Evolutionary conservation across 2,329 filamentous ascomycete species (phyloP), one percentile per base, ranked within the genome.

Genomic region (Nothopassalora personata): DNA sequence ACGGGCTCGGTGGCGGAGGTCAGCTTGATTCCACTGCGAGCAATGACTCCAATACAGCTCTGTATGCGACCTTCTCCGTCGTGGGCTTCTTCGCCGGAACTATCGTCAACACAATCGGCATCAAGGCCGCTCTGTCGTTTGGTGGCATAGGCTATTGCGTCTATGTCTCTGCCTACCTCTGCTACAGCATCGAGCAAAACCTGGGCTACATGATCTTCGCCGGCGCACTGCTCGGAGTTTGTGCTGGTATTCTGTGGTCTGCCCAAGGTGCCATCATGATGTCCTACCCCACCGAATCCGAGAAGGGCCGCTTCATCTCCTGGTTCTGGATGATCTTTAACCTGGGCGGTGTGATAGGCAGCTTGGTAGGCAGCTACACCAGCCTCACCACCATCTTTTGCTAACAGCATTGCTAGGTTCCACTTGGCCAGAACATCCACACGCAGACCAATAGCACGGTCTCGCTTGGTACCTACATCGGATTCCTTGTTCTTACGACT

Each of bases 291-390:
- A 80, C 83, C 19, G 92, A 96, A 76, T 75, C 84, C 34, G 83
- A 85, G 64, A 96, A 96, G 80, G 92, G 92, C 48, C 86, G 87
- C 60, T 96, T 91, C 74, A 96, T 96, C 73, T 89, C 89, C 61
- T 86, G 86, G 78, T 96, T 96, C 77, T 96, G 92, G 92, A 86
- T 91, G 73, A 95, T 97, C 70, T 97, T 96, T 81, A 96, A 96
- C 75, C 75, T 92, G 60, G 92, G 92, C 67, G 91, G 86, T 68
- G 91, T 96, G 61, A 90, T 97, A 73, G 92, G 92, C 62, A 86
- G 87, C 69, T 72, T 86, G 78, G 83, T 85, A 75, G 72, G 81
- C 54, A 11, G 28, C 45, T 9, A 51, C 28, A 5, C 8, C 11
- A 4, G 27, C 18, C 30, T 15, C 23, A 31, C 34, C 15, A 28